phyloP scores from a whole-genome alignment of 306 rosid genomes.

The Cicer bijugum region DNA sequence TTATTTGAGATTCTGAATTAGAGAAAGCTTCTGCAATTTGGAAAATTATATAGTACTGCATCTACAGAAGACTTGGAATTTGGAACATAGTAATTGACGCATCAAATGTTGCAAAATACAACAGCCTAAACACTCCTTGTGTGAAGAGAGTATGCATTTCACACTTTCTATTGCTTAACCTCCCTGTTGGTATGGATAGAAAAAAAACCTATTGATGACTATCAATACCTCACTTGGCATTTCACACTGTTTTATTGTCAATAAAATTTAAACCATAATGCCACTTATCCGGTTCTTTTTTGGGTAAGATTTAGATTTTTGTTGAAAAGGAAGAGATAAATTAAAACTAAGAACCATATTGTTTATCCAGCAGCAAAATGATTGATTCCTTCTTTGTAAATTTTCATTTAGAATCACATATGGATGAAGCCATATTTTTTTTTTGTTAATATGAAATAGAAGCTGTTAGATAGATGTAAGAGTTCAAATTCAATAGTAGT shows the following conservation, averaged over 20 bases:
- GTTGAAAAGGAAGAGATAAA: slow-evolving; percentile 1
- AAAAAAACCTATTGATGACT: neutral
- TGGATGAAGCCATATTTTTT: neutral
- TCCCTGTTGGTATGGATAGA: too few relatives aligned
- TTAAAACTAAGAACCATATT: neutral
- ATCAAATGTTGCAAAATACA: too few relatives aligned
- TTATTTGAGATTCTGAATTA: neutral
- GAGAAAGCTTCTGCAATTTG: neutral
- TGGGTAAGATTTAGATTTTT: slow-evolving; percentile 7
- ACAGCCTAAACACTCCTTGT: too few relatives aligned
- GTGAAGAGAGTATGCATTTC: too few relatives aligned
- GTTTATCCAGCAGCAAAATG: neutral
- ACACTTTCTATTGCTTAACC: too few relatives aligned
- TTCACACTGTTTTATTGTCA: neutral
- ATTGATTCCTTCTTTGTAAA: slow-evolving; percentile 19
- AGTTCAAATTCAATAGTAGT: neutral
- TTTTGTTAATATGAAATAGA: neutral
- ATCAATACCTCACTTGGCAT: neutral
- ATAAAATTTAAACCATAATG: slow-evolving; percentile 5
- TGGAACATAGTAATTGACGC: too few relatives aligned
- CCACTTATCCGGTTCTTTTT: neutral
- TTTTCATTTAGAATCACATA: slow-evolving; percentile 36
- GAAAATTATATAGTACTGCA: too few relatives aligned
- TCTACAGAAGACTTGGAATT: too few relatives aligned
- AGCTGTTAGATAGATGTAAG: slow-evolving; percentile 16